Conservation (phyloP, 140 eudicot genomes). For the Ambrosia hybrid region DNA sequence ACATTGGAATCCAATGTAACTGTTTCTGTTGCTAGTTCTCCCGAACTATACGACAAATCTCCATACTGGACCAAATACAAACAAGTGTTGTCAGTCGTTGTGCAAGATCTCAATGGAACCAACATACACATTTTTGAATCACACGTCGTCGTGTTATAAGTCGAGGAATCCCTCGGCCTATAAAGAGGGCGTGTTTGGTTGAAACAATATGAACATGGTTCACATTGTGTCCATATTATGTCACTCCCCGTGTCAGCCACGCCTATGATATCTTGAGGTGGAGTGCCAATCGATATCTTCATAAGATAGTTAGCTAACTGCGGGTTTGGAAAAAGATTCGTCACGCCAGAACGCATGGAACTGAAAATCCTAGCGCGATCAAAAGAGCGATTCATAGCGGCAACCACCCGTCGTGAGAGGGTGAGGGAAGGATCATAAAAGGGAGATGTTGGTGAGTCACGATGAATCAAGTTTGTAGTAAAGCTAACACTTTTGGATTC, state of each 20-base stretch:
- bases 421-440: conserved; percentile 43
- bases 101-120: conserved; percentile 28
- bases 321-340: conserved; percentile 28
- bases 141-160: conserved; percentile 34
- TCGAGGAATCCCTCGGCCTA: conserved; percentile 33
- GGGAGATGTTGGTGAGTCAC: conserved; percentile 56
- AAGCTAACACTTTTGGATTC: conserved; percentile 33
- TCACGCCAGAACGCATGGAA: conserved; percentile 30
- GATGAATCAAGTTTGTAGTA: conserved; percentile 46
- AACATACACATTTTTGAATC: conserved; percentile 30
- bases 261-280: conserved; percentile 43
- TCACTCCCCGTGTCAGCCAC: conserved; percentile 66
- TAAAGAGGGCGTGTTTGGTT: conserved; percentile 46
- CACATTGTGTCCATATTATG: conserved; percentile 61
- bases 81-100: conserved; percentile 27
- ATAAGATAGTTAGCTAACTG: conserved; percentile 51
- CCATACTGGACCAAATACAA: conserved; percentile 33
- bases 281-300: conserved; percentile 52
- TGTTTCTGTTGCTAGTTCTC: conserved; percentile 47
- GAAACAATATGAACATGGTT: conserved; percentile 50
- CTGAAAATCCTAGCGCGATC: conserved; percentile 32
- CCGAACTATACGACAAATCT: conserved; percentile 41
- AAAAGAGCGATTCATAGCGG: conserved; percentile 28
- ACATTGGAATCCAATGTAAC: conserved; percentile 24
- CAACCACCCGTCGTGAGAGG: conserved; percentile 27